Conservation (phyloP, 306 rosid species). For the Corylus heterophylla region DNA sequence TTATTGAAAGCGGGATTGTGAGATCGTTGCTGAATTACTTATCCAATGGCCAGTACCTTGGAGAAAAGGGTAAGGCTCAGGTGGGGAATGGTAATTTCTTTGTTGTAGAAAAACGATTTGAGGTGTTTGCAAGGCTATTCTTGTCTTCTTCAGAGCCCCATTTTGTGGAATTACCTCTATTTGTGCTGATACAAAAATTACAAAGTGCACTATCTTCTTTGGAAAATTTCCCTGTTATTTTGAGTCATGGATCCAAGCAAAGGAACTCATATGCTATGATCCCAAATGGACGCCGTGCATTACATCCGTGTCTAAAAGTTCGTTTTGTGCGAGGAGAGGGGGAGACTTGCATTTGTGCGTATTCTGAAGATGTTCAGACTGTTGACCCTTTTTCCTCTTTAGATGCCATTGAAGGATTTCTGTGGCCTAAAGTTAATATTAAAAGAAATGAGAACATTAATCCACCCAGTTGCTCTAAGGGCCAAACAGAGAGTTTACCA, state of each 20-base stretch:
- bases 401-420: slow-evolving; percentile 66
- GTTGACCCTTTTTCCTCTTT: slow-evolving; percentile 84
- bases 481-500: slow-evolving; percentile 52
- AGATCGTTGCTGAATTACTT: slow-evolving; percentile 71
- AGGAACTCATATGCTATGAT: slow-evolving; percentile 65
- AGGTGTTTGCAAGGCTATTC: slow-evolving; percentile 66
- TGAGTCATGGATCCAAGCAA: slow-evolving; percentile 56
- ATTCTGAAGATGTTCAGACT: slow-evolving; percentile 52
- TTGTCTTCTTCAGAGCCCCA: slow-evolving; percentile 45
- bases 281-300: slow-evolving; percentile 60
- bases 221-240: slow-evolving; percentile 81
- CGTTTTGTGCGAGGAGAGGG: slow-evolving; percentile 72
- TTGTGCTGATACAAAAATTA: slow-evolving; percentile 59
- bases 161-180: slow-evolving; percentile 52
- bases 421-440: slow-evolving; percentile 70
- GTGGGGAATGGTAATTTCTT: slow-evolving; percentile 33
- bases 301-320: slow-evolving; percentile 72
- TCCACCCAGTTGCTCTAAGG: slow-evolving; percentile 37
- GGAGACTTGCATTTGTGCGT: slow-evolving; percentile 64
- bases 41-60: slow-evolving; percentile 60
- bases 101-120: slow-evolving; percentile 74
- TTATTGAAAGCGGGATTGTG: slow-evolving; percentile 87
- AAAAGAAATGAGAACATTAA: slow-evolving; percentile 28
- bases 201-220: slow-evolving; percentile 76
- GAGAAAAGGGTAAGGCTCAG: slow-evolving; percentile 37